Evolutionary conservation across 2,329 filamentous ascomycete genomes (phyloP), one percentile per base, ranked within the genome.

Genomic region (Zymoseptoria ardabiliae): DNA sequence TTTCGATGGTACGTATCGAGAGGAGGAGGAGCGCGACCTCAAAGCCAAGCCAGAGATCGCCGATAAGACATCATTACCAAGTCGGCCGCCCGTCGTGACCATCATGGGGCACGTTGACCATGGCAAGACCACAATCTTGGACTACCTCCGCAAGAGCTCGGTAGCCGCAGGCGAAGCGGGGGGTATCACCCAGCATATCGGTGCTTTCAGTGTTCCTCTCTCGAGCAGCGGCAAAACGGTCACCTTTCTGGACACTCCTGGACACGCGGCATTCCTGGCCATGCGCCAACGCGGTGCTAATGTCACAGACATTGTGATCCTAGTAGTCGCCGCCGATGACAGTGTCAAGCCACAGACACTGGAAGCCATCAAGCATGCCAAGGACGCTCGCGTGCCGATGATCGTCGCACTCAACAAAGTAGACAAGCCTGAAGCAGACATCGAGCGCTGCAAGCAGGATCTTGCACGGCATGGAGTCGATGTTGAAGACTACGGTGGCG

Each of bases 71-170:
- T 67, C 74, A 13, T 75, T 97, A 7, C 91, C 91, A 1, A 75
- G 79, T 35, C 85, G 95, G 17, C 93, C 94, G 7, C 95, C 94
- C 0, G 91, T 99, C 41, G 92, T 99, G 48, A 97, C 95, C 0
- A 99, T 99, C 70, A 99, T 99, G 95, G 94, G 94, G 2, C 94
- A 99, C 65, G 94, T 99, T 68, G 95, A 99, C 72, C 94, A 99
- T 73, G 94, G 94, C 57, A 99, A 99, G 78, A 99, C 94, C 0
- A 99, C 95, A 0, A 86, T 99, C 50, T 80, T 99, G 9, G 94
- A 99, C 72, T 97, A 87, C 76, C 79, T 99, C 51, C 89, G 94
- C 45, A 95, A 96, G 68, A 94, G 92, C 1, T 97, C 91, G 6
- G 85, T 99, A 50, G 95, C 88, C 50, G 91, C 91, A 5, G 85